phyloP scores from a whole-genome alignment of 192 early-diverging fungal species.

The Coemansia asiatica region DNA sequence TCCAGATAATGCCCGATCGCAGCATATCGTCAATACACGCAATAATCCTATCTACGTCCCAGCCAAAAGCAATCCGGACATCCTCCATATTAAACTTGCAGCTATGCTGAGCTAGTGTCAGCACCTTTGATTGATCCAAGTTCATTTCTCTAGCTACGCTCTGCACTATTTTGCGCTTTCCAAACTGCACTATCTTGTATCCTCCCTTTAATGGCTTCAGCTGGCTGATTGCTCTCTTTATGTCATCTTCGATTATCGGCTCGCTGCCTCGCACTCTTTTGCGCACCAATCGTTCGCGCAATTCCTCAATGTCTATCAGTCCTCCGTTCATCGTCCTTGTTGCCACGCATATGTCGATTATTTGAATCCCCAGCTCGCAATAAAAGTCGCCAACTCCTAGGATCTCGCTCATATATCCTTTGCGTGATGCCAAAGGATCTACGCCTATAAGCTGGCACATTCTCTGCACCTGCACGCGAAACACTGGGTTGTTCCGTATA shows the following conservation, averaged over 20 bases:
- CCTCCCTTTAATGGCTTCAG: constrained; percentile 85
- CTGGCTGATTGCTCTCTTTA: constrained; percentile 79
- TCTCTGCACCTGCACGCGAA: constrained; percentile 85
- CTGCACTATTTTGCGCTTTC: constrained; percentile 78
- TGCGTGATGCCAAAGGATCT: constrained; percentile 94
- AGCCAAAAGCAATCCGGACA: constrained; percentile 24
- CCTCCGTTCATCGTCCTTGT: constrained; percentile 87
- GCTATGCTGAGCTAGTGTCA: constrained; percentile 67
- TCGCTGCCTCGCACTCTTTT: constrained; percentile 58
- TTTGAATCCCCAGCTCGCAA: constrained; percentile 92
- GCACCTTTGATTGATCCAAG: constrained; percentile 69
- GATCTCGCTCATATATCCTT: constrained; percentile 93
- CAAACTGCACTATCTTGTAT: constrained; percentile 82
- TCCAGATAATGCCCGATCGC: constrained; percentile 43
- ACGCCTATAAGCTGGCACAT: constrained; percentile 95
- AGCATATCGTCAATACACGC: constrained; percentile 52
- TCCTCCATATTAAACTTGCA: constrained; percentile 40
- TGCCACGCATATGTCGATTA: constrained; percentile 85
- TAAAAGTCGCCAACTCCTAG: constrained; percentile 97
- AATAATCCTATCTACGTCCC: constrained; percentile 35
- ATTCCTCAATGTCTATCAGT: constrained; percentile 81
- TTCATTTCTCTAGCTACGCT: constrained; percentile 90
- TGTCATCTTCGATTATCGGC: constrained; percentile 73
- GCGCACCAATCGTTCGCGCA: constrained; percentile 67
- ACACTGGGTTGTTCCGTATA: constrained; percentile 82